phyloP scores from a whole-genome alignment of 2,329 filamentous ascomycete genomes.

The Fonsecaea multimorphosa region DNA sequence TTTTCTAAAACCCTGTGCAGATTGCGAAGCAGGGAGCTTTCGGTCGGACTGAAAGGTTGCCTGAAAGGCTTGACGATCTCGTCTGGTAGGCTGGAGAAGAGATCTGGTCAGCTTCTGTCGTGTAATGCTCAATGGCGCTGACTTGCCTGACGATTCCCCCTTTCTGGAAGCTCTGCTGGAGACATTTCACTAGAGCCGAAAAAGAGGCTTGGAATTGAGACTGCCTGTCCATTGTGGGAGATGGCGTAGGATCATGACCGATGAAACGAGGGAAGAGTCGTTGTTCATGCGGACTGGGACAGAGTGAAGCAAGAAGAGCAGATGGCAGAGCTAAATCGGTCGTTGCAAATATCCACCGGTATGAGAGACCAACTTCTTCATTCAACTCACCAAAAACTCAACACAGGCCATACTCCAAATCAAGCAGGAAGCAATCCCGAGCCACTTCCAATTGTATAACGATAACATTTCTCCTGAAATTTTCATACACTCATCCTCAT shows the following conservation, averaged over 20 bases:
- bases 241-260: not conserved
- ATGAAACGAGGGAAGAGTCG: not conserved
- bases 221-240: not conserved
- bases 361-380: not conserved
- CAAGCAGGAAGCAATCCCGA: not conserved
- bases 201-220: slow-evolving; percentile 18
- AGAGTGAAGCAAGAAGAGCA: slow-evolving; percentile 12
- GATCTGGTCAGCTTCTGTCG: slow-evolving; percentile 1
- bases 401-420: not conserved
- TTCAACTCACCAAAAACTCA: not conserved
- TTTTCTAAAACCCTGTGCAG: slow-evolving; percentile 24
- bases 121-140: not conserved
- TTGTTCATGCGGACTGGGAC: not conserved
- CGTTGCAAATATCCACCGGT: not conserved
- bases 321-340: not conserved
- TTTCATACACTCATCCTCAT: slow-evolving; percentile 11
- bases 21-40: slow-evolving; percentile 22
- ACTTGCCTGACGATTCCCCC: slow-evolving; percentile 28
- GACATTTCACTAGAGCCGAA: slow-evolving; percentile 23
- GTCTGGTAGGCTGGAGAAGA: slow-evolving; percentile 20
- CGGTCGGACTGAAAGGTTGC: slow-evolving; percentile 19
- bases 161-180: slow-evolving; percentile 18
- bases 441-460: not conserved
- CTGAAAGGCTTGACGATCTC: slow-evolving; percentile 24
- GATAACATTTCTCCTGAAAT: not conserved